Conservation (phyloP, 2,329 filamentous ascomycete genomes). For the Botrytis tulipae region DNA sequence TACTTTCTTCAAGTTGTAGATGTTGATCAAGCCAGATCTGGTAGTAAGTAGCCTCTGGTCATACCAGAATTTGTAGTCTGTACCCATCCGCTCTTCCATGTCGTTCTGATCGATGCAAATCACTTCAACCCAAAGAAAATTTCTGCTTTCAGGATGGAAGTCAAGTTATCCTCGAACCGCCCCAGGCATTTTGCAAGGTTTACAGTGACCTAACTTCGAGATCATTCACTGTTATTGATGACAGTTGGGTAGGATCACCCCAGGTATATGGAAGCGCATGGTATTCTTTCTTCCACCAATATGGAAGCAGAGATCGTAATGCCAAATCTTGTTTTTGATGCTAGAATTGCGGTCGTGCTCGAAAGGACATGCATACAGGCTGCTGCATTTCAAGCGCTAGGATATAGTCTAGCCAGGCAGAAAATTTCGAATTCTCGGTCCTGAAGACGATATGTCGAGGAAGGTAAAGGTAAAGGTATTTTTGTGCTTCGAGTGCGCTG, state of each 20-base stretch:
- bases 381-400: background rate
- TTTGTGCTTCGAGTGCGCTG: background rate
- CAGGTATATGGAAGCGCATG: no score
- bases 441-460: background rate
- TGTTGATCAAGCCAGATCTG: background rate
- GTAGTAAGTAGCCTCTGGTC: no score
- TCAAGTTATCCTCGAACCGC: no score
- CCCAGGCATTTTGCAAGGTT: no score
- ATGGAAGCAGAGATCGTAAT: background rate
- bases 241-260: no score
- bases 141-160: rapidly evolving
- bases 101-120: background rate
- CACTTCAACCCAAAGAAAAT: no score
- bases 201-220: no score
- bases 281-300: background rate
- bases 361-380: background rate
- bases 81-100: background rate
- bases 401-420: rapidly evolving
- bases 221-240: no score
- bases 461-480: no score
- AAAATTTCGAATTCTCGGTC: background rate
- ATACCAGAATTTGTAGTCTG: no score
- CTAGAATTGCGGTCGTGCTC: background rate
- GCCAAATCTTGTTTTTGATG: background rate
- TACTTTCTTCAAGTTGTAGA: rapidly evolving